Base-by-base conservation (phyloP, 2,329 filamentous ascomycete genomes). In the Ophioceras dolichostomum region DNA sequence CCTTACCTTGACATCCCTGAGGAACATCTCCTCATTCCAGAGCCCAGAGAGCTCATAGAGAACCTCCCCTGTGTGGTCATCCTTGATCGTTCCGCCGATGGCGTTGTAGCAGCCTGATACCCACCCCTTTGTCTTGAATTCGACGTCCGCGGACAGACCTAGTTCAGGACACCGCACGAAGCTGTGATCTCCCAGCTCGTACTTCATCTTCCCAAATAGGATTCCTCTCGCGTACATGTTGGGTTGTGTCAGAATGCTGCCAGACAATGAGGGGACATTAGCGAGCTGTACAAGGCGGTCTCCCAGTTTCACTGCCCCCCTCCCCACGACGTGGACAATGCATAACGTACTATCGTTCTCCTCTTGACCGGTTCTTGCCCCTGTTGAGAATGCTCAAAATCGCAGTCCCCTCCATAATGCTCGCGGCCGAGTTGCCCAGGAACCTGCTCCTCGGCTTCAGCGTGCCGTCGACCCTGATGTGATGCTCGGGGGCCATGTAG, bases 181-280 rank as follows among this genome's bases (percentile, higher is more conserved):
- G 56, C 88, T 94, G 63, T 94, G 88, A 56, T 96, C 89, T 45
- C 89, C 91, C 7, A 98, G 76, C 64, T 98, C 91, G 59, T 96
- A 98, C 60, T 95, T 96, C 91, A 98, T 96, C 59, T 95, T 96
- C 34, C 91, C 91, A 52, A 98, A 95, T 8, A 98, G 68, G 42
- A 98, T 96, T 26, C 91, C 89, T 43, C 91, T 76, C 17, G 89
- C 91, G 58, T 98, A 98, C 87, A 98, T 98, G 64, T 98, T 98
- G 14, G 91, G 91, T 54, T 98, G 91, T 4, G 91, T 96, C 37
- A 96, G 62, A 52, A 93, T 84, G 60, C 85, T 93, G 48, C 39
- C 40, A n/a, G n/a, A n/a, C n/a, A n/a, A n/a, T n/a, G n/a, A n/a
- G 22, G 16, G n/a, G n/a, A n/a, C n/a, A n/a, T n/a, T n/a, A n/a